Evolutionary conservation across 2,329 filamentous ascomycete genomes (phyloP).

Genomic region (Stagonosporopsis rhizophila): DNA sequence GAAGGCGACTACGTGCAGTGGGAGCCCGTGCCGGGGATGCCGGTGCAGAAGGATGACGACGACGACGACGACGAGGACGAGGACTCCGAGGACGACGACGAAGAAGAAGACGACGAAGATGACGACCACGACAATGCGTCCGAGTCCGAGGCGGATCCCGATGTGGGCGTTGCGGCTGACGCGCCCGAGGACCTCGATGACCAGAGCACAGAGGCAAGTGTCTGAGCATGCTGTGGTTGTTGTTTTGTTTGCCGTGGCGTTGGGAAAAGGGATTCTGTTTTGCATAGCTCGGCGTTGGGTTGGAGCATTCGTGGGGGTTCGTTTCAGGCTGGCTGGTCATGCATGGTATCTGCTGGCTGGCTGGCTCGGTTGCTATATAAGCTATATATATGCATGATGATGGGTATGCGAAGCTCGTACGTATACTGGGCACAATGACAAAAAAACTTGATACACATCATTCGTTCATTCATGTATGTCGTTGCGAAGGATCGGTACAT

Average conservation of each 20-base stretch:
- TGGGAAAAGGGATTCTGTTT: background rate
- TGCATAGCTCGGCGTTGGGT: conserved; percentile 17
- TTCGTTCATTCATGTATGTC: background rate
- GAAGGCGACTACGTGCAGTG: conserved; percentile 61
- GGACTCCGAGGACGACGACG: conserved; percentile 40
- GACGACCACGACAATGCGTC: conserved; percentile 48
- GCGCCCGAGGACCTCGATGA: conserved; percentile 21
- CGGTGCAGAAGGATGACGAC: conserved; percentile 53
- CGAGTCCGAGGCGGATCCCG: conserved; percentile 12
- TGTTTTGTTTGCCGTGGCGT: conserved; percentile 5
- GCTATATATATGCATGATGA: background rate
- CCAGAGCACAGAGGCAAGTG: conserved; percentile 20
- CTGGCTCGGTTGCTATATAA: background rate
- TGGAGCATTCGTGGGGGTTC: background rate
- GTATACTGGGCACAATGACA: too few species aligned
- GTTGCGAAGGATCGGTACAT: background rate
- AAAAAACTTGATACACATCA: too few species aligned
- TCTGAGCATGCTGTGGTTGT: background rate
- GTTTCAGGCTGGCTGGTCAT: background rate
- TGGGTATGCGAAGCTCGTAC: too few species aligned
- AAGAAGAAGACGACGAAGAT: conserved; percentile 37
- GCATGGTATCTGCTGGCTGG: background rate
- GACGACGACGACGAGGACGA: conserved; percentile 29
- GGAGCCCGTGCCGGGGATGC: conserved; percentile 49
- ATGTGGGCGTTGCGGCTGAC: background rate